A percentile compares a stretch with the other conserved stretches of the same genome.
Evolutionary conservation across 164 flowering plant species (phyloP).

Genomic region (Platanus orientalis): DNA sequence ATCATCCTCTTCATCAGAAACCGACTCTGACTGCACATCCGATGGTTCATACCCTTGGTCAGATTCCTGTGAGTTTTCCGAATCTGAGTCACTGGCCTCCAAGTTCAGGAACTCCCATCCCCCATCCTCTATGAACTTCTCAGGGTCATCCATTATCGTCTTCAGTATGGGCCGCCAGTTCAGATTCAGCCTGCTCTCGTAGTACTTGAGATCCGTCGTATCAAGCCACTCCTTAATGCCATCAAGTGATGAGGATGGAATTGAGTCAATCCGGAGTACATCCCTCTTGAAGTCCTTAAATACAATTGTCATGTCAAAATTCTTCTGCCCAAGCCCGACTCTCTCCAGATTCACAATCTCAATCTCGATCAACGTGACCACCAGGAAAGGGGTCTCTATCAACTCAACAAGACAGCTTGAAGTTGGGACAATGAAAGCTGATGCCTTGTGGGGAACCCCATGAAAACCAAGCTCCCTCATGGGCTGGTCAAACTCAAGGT

Average conservation of each 20-base stretch:
- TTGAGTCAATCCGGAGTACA: conserved; percentile 59
- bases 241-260: conserved; percentile 56
- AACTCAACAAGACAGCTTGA: conserved; percentile 64
- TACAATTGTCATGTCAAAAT: conserved; percentile 60
- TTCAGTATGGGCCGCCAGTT: conserved; percentile 59
- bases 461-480: conserved; percentile 67
- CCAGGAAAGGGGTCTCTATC: conserved; percentile 61
- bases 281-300: conserved; percentile 71
- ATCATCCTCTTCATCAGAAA: conserved; percentile 51
- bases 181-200: conserved; percentile 55
- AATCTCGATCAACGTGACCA: conserved; percentile 53
- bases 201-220: conserved; percentile 62
- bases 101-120: conserved; percentile 70
- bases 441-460: conserved; percentile 61
- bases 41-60: conserved; percentile 80
- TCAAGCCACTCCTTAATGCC: conserved; percentile 71
- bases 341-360: conserved; percentile 68
- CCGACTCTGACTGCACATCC: conserved; percentile 59
- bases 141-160: conserved; percentile 56
- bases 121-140: conserved; percentile 54
- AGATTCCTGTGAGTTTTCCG: conserved; percentile 63
- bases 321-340: conserved; percentile 68
- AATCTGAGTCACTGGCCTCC: conserved; percentile 72
- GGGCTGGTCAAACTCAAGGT: conserved; percentile 67
- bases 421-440: conserved; percentile 59